Base-by-base conservation (phyloP, 2,329 filamentous ascomycete genomes). In the Penicillium griseofulvum region DNA sequence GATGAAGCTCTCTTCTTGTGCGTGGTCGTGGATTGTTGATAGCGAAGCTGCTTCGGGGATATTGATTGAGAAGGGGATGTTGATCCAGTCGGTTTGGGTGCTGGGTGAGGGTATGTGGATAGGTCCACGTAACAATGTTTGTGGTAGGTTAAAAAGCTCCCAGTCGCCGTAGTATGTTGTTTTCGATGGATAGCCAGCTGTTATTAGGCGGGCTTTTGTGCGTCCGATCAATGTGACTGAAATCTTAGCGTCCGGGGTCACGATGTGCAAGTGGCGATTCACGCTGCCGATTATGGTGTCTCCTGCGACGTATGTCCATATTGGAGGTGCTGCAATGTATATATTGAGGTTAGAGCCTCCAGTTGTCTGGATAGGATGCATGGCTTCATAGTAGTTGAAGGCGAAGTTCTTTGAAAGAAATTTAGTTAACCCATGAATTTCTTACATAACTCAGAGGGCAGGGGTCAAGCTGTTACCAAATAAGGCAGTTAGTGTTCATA, bases 211-310 rank as follows among this genome's bases (percentile, higher is more conserved):
- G 19, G 48, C 38, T 50, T 43, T 50, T 34, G 48, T 11, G 5
- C n/a, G 37, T 17, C 48, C 48, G 17, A 50, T 26, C n/a, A 50
- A 36, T 24, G 29, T 16, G 24, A 51, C 16, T 3, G 39, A 28
- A 8, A 51, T 54, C 3, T 31, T 53, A 26, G 59, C 57, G n/a
- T 58, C 49, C 9, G 57, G 51, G 12, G 59, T 33, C 17, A 58
- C 55, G 36, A 61, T 50, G 9, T 52, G 55, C 4, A 36, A 31
- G 11, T 38, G 46, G 26, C 59, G 54, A 9, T 53, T 48, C 12
- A 63, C 39, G 48, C 50, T 62, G 43, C 61, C 60, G 37, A 57
- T 61, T 56, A 62, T 55, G 3, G 53, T 60, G 37, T 62, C 60
- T 6, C 60, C 55, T 8, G 57, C 39, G 19, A 19, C 11, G 47